A percentile compares a stretch with the other conserved stretches of the same genome.
Conservation (phyloP, 768 basidiomycete genomes). For the Tylopilus felleus region DNA sequence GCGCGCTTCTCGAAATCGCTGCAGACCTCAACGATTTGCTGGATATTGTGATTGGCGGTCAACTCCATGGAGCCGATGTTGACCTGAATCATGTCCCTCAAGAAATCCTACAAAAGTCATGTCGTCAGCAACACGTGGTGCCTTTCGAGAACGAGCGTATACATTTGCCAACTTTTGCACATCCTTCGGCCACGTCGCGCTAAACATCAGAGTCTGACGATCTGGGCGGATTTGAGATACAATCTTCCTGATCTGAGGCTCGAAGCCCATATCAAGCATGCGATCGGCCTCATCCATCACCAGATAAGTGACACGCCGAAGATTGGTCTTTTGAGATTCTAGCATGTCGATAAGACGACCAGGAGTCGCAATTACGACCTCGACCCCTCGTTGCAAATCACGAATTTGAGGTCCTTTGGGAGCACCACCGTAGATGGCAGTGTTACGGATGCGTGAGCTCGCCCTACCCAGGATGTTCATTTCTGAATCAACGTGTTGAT, state of each 20-base stretch:
- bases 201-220: slow-evolving; percentile 98
- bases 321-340: slow-evolving; percentile 93
- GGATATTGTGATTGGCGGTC: slow-evolving; percentile 97
- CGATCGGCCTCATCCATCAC: slow-evolving; percentile 99
- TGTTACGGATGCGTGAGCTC: slow-evolving; percentile 95
- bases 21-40: slow-evolving; percentile 93
- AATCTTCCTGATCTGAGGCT: slow-evolving; percentile 98
- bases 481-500: not conserved
- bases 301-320: slow-evolving; percentile 93
- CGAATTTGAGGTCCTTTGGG: slow-evolving; percentile 99
- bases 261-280: slow-evolving; percentile 99
- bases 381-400: slow-evolving; percentile 94
- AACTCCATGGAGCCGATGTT: slow-evolving; percentile 99
- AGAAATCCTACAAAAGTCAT: slow-evolving; percentile 66
- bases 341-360: slow-evolving; percentile 99
- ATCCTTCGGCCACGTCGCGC: slow-evolving; percentile 99
- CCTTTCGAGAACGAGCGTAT: slow-evolving; percentile 12
- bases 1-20: slow-evolving; percentile 96
- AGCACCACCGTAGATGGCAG: slow-evolving; percentile 97
- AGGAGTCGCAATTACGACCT: slow-evolving; percentile 99
- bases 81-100: slow-evolving; percentile 95
- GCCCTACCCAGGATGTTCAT: slow-evolving; percentile 41
- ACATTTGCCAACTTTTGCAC: slow-evolving; percentile 96
- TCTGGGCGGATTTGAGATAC: slow-evolving; percentile 97
- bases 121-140: not conserved